Base-by-base conservation (phyloP, 2,329 filamentous ascomycete genomes). In the Alternaria sp. region DNA sequence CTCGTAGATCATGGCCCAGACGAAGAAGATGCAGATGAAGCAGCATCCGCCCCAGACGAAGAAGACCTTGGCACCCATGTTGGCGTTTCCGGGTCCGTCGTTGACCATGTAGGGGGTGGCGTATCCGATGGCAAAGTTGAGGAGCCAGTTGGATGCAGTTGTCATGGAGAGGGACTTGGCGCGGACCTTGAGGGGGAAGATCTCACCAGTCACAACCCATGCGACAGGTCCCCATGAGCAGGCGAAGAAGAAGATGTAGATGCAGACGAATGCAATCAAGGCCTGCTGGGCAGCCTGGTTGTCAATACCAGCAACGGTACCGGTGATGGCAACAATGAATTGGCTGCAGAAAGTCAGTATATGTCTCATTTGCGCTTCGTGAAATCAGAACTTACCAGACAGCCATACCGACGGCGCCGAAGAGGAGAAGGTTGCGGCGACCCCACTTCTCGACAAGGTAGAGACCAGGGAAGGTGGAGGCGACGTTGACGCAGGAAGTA, bases 241-340 rank as follows among this genome's bases (percentile, higher is more conserved):
- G 14, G 91, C 91, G 76, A 94, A 94, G 84, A 93, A 93, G 82
- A 92, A 92, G 61, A 94, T 91, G 81, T 91, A 92, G 76, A 93
- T 83, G 74, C 89, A 92, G 58, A 83, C 79, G 55, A 83, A 83
- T 14, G 81, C 78, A 28, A 82, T 79, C 61, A 80, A 62, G 18
- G 80, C 72, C 21, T 75, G 70, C 58, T 82, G 80, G 2, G 80
- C 80, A n/a, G 79, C 45, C n/a, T 71, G 41, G 67, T 82, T 80
- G 14, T 71, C 68, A 44, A 71, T 71, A 7, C 74, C 76, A 20
- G 77, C 76, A 12, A 78, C 78, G n/a, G 78, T 81, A 59, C 80
- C 80, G 12, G 73, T 77, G 37, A 80, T 79, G 28, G 80, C 80
- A 20, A 82, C 80, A 60, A 82, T 80, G 70, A 79, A 81, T 65